Conservation (phyloP, 495 filamentous ascomycete genomes). For the Extremus antarcticus region DNA sequence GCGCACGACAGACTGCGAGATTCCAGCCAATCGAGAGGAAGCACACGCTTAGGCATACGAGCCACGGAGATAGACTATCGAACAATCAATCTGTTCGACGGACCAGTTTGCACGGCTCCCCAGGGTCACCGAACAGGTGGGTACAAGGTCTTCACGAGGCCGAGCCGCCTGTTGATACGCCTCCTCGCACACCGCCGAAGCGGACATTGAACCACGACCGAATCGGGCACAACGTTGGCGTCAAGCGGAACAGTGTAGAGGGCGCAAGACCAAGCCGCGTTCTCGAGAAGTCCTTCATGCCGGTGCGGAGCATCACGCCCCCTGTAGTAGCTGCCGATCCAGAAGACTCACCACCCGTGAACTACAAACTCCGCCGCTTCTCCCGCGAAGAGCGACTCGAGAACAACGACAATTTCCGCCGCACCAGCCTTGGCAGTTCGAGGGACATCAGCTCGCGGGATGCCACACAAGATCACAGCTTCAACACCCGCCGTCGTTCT, state of each 20-base stretch:
- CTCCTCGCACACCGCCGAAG: not conserved
- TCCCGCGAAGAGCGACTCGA: slow-evolving; percentile 4
- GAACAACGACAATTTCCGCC: not conserved
- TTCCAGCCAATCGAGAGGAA: not conserved
- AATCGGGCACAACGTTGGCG: not conserved
- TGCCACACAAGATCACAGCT: not conserved
- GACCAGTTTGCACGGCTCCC: not conserved
- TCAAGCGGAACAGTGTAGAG: not conserved
- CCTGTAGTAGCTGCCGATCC: not conserved
- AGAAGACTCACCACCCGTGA: not conserved
- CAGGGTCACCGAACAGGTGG: not conserved
- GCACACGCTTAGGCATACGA: not conserved
- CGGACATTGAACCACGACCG: not conserved
- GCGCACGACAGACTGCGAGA: not conserved
- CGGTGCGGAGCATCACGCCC: not conserved
- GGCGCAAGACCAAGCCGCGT: not conserved
- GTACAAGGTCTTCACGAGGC: not conserved
- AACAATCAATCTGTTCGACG: slow-evolving; percentile 3
- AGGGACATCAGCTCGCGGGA: not conserved
- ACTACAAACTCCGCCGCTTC: not conserved
- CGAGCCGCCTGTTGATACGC: not conserved
- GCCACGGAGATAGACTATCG: not conserved
- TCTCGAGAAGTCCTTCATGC: not conserved
- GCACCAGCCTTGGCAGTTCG: slow-evolving; percentile 1
- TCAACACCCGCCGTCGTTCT: not conserved